phyloP scores from a whole-genome alignment of 768 basidiomycete genomes.

The Tremella fuciformis region DNA sequence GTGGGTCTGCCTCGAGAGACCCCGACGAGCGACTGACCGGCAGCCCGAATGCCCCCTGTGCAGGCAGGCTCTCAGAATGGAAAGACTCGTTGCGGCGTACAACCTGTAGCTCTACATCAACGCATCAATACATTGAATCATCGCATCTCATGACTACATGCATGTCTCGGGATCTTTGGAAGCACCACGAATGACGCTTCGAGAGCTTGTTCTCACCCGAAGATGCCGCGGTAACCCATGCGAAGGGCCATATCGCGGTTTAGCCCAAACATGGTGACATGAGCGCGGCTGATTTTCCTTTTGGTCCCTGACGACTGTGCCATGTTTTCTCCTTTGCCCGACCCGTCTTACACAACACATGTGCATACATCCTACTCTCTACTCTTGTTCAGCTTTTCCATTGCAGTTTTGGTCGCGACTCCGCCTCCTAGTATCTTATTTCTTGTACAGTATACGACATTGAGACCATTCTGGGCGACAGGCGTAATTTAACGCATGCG shows the following conservation, averaged over 20 bases:
- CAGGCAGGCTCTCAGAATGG: slow-evolving; percentile 48
- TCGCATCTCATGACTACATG: not conserved
- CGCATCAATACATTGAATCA: not conserved
- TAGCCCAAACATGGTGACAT: not conserved
- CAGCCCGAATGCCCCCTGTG: slow-evolving; percentile 52
- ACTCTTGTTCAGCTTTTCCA: too few species aligned
- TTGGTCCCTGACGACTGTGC: too few species aligned
- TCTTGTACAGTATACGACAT: too few species aligned
- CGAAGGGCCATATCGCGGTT: not conserved
- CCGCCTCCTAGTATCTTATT: too few species aligned
- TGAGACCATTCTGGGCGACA: too few species aligned
- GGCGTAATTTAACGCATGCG: too few species aligned
- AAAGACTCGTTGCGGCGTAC: slow-evolving; percentile 46
- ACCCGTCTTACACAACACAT: too few species aligned
- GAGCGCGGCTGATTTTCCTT: not conserved
- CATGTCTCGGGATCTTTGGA: slow-evolving; percentile 1
- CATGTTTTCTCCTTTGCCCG: too few species aligned
- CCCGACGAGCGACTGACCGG: slow-evolving; percentile 5
- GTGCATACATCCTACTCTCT: too few species aligned
- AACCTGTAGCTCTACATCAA: slow-evolving; percentile 30
- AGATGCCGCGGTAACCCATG: not conserved
- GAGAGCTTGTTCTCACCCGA: not conserved
- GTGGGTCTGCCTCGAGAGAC: slow-evolving; percentile 22
- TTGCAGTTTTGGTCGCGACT: too few species aligned
- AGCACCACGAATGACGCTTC: not conserved